Evolutionary conservation across 164 flowering plant species (phyloP).

Genomic region (Magnolia kwangsiensis): DNA sequence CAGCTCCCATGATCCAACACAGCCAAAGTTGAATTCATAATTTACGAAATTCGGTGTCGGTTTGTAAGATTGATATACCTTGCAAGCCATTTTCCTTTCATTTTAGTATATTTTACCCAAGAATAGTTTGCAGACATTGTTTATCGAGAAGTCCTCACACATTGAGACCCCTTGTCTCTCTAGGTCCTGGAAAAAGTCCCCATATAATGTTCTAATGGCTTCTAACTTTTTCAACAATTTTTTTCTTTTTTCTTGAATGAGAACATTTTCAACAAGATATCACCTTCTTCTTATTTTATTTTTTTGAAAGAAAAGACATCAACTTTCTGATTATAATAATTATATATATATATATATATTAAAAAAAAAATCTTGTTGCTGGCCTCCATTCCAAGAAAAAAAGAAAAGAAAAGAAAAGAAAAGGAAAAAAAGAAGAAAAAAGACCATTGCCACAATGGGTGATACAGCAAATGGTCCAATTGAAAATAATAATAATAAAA

Average conservation of each 20-base stretch:
- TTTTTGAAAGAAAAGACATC: background rate
- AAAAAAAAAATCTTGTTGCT: too few species aligned
- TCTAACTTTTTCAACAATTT: background rate
- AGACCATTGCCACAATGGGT: background rate
- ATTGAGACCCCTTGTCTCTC: background rate
- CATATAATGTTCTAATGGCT: background rate
- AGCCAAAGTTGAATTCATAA: too few species aligned
- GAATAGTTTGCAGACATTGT: background rate
- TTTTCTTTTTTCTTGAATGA: too few species aligned
- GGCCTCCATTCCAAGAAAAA: too few species aligned
- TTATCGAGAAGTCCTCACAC: background rate
- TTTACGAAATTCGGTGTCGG: background rate
- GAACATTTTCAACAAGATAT: background rate
- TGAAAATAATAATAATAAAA: too few species aligned
- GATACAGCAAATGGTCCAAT: too few species aligned
- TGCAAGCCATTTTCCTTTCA: background rate
- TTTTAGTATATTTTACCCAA: background rate
- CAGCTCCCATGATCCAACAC: background rate
- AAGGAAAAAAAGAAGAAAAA: too few species aligned
- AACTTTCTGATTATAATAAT: background rate
- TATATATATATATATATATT: too few species aligned
- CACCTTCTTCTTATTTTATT: background rate
- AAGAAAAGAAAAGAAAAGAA: background rate
- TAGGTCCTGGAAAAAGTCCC: background rate
- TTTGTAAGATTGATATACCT: background rate